phyloP scores from a whole-genome alignment of 345 rosid species.

The Adansonia digitata region DNA sequence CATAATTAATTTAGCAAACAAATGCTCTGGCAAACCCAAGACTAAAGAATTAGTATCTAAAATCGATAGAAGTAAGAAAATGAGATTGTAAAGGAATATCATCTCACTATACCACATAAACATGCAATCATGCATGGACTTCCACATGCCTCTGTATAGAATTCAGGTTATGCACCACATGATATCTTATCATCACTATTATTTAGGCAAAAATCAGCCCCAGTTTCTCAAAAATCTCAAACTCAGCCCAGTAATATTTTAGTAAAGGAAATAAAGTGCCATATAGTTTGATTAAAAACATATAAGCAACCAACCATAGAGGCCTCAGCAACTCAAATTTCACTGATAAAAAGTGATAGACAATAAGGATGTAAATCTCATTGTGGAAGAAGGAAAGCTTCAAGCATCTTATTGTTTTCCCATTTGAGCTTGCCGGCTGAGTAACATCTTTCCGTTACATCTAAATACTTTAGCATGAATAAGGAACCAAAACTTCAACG shows the following conservation, averaged over 20 bases:
- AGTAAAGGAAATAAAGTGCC: neutral
- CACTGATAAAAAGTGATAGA: neutral
- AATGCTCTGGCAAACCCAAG: neutral
- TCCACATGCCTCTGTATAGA: neutral
- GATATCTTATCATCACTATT: neutral
- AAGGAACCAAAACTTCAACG: neutral
- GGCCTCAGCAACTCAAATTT: neutral
- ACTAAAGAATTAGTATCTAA: slow-evolving; percentile 1
- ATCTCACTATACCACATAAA: neutral
- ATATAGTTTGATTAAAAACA: neutral
- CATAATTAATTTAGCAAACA: slow-evolving; percentile 17
- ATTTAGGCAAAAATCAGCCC: neutral
- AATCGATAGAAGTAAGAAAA: neutral
- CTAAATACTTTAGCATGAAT: neutral
- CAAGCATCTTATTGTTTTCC: neutral
- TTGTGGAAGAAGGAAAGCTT: neutral
- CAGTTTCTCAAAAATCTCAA: neutral
- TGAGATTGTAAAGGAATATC: neutral
- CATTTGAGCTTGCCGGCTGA: neutral
- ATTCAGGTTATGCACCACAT: neutral
- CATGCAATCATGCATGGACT: neutral
- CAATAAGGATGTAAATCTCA: neutral
- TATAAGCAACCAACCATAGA: neutral
- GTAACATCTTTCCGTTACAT: neutral
- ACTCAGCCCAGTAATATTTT: neutral